Conservation (phyloP, 495 filamentous ascomycete genomes). For the Pyronema domesticum region DNA sequence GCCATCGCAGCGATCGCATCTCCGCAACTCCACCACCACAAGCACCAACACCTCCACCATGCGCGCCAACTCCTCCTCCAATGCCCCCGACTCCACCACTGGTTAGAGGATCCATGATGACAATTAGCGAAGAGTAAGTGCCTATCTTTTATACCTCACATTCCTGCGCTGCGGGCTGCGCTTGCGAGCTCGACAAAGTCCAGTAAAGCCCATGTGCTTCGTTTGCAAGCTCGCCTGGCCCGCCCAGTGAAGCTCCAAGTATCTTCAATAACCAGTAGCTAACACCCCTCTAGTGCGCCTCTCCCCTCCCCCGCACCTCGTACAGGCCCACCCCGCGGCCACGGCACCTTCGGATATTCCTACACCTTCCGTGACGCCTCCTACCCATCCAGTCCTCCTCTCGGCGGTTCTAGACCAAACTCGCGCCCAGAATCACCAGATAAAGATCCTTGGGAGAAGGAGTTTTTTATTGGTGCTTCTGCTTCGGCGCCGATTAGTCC, state of each 20-base stretch:
- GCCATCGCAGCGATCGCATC: too few species aligned
- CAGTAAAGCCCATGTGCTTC: too few species aligned
- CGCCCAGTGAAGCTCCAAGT: too few species aligned
- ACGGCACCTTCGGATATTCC: background rate
- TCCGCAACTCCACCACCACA: background rate
- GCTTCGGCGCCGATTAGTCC: background rate
- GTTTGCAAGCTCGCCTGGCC: too few species aligned
- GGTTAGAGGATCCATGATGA: background rate
- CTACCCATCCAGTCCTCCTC: background rate
- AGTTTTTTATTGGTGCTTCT: background rate
- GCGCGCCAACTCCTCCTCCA: background rate
- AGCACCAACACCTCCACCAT: background rate
- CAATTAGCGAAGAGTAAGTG: constrained; percentile 1
- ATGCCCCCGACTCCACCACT: constrained; percentile 1
- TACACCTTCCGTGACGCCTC: background rate
- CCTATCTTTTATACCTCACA: background rate
- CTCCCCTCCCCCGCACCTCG: background rate
- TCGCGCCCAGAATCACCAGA: background rate
- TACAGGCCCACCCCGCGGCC: background rate
- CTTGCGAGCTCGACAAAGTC: too few species aligned
- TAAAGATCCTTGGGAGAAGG: background rate
- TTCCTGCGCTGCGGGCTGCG: background rate
- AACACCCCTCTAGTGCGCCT: background rate
- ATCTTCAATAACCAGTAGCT: background rate
- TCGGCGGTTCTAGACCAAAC: background rate